Percentiles rank a stretch among this genome's conserved stretches.
phyloP scores from a whole-genome alignment of 129 eudicot genomes.

The Arctium lappa region DNA sequence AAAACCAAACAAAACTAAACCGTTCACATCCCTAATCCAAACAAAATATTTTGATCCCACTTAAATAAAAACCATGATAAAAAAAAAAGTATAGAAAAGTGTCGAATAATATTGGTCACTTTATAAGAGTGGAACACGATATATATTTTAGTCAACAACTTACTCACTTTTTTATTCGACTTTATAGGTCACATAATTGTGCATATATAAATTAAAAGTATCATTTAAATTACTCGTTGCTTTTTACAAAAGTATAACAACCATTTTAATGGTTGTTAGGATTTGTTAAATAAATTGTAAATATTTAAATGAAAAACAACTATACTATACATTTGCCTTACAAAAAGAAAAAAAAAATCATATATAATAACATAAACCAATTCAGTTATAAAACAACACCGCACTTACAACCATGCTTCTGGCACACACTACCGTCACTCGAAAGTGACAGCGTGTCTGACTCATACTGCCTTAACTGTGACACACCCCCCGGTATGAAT shows the following conservation, averaged over 20 bases:
- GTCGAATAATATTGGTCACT: neutral
- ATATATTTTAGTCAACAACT: neutral
- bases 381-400: too few relatives aligned
- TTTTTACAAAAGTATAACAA: neutral
- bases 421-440: too few relatives aligned
- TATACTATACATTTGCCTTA: neutral
- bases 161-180: neutral
- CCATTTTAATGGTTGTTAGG: neutral
- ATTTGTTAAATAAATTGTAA: neutral
- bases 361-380: too few relatives aligned
- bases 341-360: too few relatives aligned
- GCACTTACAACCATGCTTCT: too few relatives aligned
- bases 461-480: too few relatives aligned
- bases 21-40: neutral
- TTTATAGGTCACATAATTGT: slow-evolving; percentile 6
- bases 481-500: too few relatives aligned
- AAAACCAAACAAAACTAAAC: neutral
- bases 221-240: neutral
- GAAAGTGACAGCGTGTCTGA: too few relatives aligned
- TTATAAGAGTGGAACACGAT: neutral
- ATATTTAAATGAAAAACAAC: neutral
- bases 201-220: neutral
- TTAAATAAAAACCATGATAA: neutral
- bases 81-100: neutral
- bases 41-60: neutral